Percentiles rank a stretch among this genome's conserved stretches.
phyloP scores from a whole-genome alignment of 129 eudicot genomes.

The Centella asiatica region DNA sequence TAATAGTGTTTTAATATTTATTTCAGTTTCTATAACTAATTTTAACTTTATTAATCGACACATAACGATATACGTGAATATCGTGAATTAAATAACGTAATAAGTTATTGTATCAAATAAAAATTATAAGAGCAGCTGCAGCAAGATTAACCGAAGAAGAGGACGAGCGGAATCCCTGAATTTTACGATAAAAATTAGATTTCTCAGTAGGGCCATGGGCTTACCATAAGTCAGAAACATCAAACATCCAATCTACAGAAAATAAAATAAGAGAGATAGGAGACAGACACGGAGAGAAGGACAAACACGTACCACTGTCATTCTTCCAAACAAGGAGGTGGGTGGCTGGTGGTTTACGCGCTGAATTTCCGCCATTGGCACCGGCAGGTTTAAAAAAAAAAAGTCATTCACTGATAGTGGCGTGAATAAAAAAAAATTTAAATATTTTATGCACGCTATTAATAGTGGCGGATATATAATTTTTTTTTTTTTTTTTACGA shows the following conservation, averaged over 20 bases:
- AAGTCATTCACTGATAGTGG: no score
- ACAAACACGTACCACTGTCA: slow-evolving; percentile 51
- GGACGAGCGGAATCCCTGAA: slow-evolving; percentile 69
- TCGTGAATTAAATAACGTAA: no score
- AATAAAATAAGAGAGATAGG: not conserved
- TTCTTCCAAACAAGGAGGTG: slow-evolving; percentile 79
- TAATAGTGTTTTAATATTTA: no score
- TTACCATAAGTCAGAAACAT: not conserved
- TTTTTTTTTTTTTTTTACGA: no score
- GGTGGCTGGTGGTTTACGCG: slow-evolving; percentile 52
- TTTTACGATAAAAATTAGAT: slow-evolving; percentile 2
- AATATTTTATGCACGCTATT: no score
- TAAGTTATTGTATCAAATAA: no score
- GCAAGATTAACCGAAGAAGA: slow-evolving; percentile 55
- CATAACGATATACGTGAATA: no score
- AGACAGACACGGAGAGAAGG: no score
- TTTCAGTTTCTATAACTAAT: no score
- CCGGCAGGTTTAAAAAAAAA: slow-evolving; percentile 50
- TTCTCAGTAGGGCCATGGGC: not conserved
- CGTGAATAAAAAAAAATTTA: no score
- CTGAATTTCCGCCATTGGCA: slow-evolving; percentile 38
- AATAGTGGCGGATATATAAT: no score
- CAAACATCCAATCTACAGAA: not conserved
- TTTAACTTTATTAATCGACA: no score
- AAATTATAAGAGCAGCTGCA: slow-evolving; percentile 59